Evolutionary conservation across 768 basidiomycete genomes (phyloP).

Genomic region (Phaffia tasmanica): DNA sequence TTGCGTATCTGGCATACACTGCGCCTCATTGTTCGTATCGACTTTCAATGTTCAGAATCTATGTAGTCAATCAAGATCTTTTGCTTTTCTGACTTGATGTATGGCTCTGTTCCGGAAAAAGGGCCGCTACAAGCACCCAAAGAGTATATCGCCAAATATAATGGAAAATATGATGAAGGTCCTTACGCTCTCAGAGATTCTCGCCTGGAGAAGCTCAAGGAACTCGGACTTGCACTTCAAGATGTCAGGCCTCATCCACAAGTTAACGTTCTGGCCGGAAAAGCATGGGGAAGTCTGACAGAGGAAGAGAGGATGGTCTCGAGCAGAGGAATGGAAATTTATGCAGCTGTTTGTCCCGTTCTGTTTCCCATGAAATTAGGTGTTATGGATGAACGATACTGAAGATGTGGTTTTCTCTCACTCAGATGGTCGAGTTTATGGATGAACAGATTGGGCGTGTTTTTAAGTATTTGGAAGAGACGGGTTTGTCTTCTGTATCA

Average conservation of each 20-base stretch:
- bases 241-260: conserved; percentile 31
- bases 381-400: too few species aligned
- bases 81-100: too few species aligned
- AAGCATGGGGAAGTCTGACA: conserved; percentile 30
- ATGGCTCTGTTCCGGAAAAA: too few species aligned
- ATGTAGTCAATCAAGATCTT: too few species aligned
- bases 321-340: conserved; percentile 30
- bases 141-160: conserved; percentile 31
- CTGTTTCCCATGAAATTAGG: conserved; percentile 27
- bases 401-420: too few species aligned
- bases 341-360: neutral
- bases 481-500: conserved; percentile 6
- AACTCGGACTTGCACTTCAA: conserved; percentile 29
- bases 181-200: conserved; percentile 31
- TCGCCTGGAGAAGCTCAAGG: conserved; percentile 30
- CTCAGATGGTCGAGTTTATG: conserved; percentile 32
- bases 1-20: conserved; percentile 34
- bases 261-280: conserved; percentile 28
- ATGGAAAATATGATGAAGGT: conserved; percentile 33
- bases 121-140: conserved; percentile 32
- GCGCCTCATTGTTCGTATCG: conserved; percentile 32
- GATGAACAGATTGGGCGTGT: conserved; percentile 34
- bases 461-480: conserved; percentile 29
- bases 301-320: conserved; percentile 29
- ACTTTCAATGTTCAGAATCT: too few species aligned